Evolutionary conservation across 805 yeast species (phyloP).

Genomic region (Tanozyma kutaoensis): DNA sequence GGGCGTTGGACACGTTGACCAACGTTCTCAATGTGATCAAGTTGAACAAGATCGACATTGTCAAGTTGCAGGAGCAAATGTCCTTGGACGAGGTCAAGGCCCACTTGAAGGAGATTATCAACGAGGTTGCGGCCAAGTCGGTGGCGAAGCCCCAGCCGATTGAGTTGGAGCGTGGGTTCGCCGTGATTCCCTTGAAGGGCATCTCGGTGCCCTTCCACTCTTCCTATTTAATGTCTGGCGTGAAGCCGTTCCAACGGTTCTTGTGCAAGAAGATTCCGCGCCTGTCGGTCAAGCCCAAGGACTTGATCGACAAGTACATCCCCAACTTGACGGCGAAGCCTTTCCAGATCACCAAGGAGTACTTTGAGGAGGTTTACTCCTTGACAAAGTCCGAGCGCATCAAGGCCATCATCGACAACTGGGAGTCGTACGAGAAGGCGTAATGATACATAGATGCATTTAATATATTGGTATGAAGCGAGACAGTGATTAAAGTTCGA

Average conservation of each 20-base stretch:
- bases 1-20: constrained; percentile 86
- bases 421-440: constrained; percentile 72
- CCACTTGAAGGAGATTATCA: constrained; percentile 79
- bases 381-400: constrained; percentile 88
- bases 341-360: constrained; percentile 88
- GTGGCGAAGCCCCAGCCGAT: constrained; percentile 90
- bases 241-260: constrained; percentile 97
- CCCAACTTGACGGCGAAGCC: constrained; percentile 99
- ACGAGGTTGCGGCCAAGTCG: constrained; percentile 73
- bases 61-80: constrained; percentile 69
- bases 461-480: too few species aligned
- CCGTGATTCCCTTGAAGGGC: constrained; percentile 96
- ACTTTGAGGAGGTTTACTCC: constrained; percentile 90
- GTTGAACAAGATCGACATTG: constrained; percentile 88
- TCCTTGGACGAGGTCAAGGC: constrained; percentile 79
- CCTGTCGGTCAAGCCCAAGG: constrained; percentile 89
- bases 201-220: constrained; percentile 99
- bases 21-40: constrained; percentile 90
- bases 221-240: constrained; percentile 96
- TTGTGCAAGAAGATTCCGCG: constrained; percentile 90
- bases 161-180: constrained; percentile 94
- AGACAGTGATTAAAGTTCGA: too few species aligned
- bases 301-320: constrained; percentile 88
- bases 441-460: constrained; percentile 7
- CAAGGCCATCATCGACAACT: constrained; percentile 80